Conservation (phyloP, 306 rosid genomes). For the Prunus padus region DNA sequence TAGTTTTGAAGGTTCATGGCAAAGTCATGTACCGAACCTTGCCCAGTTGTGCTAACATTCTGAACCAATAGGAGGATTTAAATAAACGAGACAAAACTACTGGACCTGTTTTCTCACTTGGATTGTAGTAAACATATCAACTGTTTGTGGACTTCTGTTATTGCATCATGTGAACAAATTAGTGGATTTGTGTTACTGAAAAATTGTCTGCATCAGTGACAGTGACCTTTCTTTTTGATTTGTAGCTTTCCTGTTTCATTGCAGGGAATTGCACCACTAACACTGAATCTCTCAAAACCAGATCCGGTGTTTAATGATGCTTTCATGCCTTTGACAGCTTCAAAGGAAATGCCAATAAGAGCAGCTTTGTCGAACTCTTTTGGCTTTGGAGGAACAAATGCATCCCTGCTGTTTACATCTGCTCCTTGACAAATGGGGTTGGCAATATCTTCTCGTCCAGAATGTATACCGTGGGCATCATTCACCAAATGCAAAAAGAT, state of each 20-base stretch:
- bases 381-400: conserved; percentile 97
- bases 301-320: conserved; percentile 65
- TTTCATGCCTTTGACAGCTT: conserved; percentile 66
- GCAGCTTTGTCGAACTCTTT: conserved; percentile 88
- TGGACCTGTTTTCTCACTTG: not conserved
- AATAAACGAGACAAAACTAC: not conserved
- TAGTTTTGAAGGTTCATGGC: not conserved
- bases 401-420: conserved; percentile 71
- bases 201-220: not conserved
- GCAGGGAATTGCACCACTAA: conserved; percentile 90
- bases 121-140: not conserved
- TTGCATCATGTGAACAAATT: not conserved
- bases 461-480: not conserved
- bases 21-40: not conserved
- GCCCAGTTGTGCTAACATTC: not conserved
- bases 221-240: not conserved
- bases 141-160: too few species aligned
- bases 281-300: conserved; percentile 80
- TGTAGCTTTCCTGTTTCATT: conserved; percentile 21
- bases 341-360: conserved; percentile 63
- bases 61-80: not conserved
- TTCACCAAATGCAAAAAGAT: not conserved
- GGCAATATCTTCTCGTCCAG: not conserved
- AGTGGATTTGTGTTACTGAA: not conserved
- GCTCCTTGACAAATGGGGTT: conserved; percentile 29